Percentiles rank a stretch among this genome's conserved stretches.
Evolutionary conservation across 2,329 filamentous ascomycete genomes (phyloP).

Genomic region (Tolypocladium album): DNA sequence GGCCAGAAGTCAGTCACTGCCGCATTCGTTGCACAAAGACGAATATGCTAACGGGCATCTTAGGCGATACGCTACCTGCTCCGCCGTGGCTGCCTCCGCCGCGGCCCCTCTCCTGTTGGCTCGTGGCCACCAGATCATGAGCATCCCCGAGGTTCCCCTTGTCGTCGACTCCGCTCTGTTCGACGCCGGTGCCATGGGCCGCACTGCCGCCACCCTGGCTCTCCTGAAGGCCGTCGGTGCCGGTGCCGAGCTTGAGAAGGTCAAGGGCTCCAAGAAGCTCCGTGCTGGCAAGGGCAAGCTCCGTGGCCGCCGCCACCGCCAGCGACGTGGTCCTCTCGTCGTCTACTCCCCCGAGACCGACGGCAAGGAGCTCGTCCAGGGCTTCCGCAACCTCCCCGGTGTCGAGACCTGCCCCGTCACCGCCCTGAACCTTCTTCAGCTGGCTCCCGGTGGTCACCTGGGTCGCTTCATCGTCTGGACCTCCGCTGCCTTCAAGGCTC

Average conservation of each 20-base stretch:
- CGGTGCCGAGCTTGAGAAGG: constrained; percentile 85
- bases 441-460: constrained; percentile 96
- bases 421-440: constrained; percentile 95
- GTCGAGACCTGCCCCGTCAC: constrained; percentile 94
- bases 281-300: constrained; percentile 99
- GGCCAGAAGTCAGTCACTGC: constrained; percentile 70
- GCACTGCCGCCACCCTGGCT: constrained; percentile 77
- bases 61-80: constrained; percentile 94
- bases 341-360: constrained; percentile 95
- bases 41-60: constrained; percentile 12
- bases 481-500: constrained; percentile 89
- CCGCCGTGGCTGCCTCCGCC: constrained; percentile 91
- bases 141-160: constrained; percentile 91
- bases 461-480: constrained; percentile 99
- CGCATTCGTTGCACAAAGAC: neutral
- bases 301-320: constrained; percentile 88
- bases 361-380: constrained; percentile 84
- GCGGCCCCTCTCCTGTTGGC: constrained; percentile 90
- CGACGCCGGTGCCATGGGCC: constrained; percentile 65
- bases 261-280: constrained; percentile 91
- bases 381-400: constrained; percentile 98
- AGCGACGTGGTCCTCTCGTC: constrained; percentile 94
- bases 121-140: constrained; percentile 90
- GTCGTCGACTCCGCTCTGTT: constrained; percentile 90
- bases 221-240: constrained; percentile 90